A percentile compares a stretch with the other conserved stretches of the same genome.
Evolutionary conservation across 768 basidiomycete species (phyloP).

Genomic region (Astraeus odoratus): DNA sequence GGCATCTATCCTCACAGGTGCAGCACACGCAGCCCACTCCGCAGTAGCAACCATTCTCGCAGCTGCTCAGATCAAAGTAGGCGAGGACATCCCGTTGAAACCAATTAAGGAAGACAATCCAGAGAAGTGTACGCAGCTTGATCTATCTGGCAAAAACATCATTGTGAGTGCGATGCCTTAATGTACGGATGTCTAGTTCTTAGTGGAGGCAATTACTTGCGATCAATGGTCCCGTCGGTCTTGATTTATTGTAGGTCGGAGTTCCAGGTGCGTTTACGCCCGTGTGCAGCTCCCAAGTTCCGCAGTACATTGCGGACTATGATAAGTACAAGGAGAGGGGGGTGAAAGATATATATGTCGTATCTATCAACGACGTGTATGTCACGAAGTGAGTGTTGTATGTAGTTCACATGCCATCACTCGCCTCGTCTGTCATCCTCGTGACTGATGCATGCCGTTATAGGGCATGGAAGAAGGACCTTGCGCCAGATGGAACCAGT

Average conservation of each 20-base stretch:
- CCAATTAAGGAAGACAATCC: conserved; percentile 57
- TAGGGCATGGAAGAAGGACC: conserved; percentile 62
- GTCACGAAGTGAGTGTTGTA: conserved; percentile 41
- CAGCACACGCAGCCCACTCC: conserved; percentile 48
- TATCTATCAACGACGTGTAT: conserved; percentile 77
- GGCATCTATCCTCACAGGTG: conserved; percentile 40
- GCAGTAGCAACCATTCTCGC: conserved; percentile 45
- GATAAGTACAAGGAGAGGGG: conserved; percentile 74
- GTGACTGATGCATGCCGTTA: conserved; percentile 1
- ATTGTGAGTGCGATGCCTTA: conserved; percentile 37
- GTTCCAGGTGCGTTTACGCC: conserved; percentile 77
- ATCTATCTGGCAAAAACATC: conserved; percentile 53
- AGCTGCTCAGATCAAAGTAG: conserved; percentile 34
- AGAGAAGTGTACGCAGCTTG: conserved; percentile 34
- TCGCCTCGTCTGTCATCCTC: background rate
- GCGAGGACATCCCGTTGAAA: conserved; percentile 39
- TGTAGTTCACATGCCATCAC: background rate
- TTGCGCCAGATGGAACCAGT: conserved; percentile 54
- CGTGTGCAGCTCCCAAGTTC: conserved; percentile 59
- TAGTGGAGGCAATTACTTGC: background rate
- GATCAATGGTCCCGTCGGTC: background rate
- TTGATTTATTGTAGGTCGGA: conserved; percentile 41
- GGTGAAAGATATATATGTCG: conserved; percentile 60
- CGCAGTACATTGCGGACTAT: conserved; percentile 57
- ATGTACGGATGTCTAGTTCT: background rate